Conservation (phyloP, 2,329 filamentous ascomycete genomes). For the Colletotrichum orchidophilum region DNA sequence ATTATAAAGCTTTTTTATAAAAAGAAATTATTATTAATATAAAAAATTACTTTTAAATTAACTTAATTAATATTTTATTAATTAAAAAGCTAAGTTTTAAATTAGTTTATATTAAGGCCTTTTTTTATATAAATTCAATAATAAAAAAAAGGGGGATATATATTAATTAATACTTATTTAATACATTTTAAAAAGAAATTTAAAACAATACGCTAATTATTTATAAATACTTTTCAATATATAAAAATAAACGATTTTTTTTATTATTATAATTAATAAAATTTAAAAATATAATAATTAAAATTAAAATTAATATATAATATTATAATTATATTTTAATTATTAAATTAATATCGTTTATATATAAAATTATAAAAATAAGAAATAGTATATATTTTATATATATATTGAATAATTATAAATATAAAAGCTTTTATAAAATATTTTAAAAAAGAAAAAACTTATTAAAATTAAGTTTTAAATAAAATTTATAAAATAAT, state of each 20-base stretch:
- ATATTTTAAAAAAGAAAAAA: not conserved
- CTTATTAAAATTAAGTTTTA: conserved; percentile 8
- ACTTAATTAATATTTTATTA: not conserved
- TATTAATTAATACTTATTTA: not conserved
- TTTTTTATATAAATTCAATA: not conserved
- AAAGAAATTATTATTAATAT: not conserved
- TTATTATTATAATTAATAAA: too few species aligned
- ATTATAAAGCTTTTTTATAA: not conserved
- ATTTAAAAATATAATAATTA: too few species aligned
- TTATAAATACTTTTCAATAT: not conserved
- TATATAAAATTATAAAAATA: too few species aligned
- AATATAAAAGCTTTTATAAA: not conserved
- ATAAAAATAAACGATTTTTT: too few species aligned
- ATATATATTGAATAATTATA: not conserved
- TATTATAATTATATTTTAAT: not conserved
- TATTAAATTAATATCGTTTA: too few species aligned
- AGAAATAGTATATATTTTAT: too few species aligned
- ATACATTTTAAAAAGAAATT: not conserved
- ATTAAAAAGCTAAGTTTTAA: not conserved
- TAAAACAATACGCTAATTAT: not conserved
- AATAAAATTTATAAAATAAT: not conserved
- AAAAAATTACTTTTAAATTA: not conserved
- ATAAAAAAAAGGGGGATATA: not conserved
- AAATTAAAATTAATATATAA: too few species aligned
- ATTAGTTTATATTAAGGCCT: not conserved